Evolutionary conservation across 768 basidiomycete genomes (phyloP), one percentile per base, ranked within the genome.

Genomic region (Saitozyma sp.): DNA sequence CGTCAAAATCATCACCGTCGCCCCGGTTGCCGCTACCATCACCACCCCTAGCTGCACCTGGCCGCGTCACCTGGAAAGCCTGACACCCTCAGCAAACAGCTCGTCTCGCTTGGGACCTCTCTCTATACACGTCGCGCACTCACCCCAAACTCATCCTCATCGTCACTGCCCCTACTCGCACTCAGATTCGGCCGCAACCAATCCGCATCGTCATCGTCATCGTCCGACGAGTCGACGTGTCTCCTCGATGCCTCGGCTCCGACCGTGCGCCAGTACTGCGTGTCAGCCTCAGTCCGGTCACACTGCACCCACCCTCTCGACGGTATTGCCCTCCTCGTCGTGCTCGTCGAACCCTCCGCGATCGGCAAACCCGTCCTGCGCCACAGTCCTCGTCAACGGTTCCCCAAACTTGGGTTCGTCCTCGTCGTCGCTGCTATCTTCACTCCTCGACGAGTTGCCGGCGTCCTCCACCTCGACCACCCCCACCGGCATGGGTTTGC

Each of bases 181-280:
- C 38, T 39, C 16, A 49, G 37, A 55, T 45, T 58, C 6, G 74
- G 74, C 50, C 68, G 55, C 20, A 73, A 41, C 74, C 74, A 75
- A 53, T 73, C 74, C 13, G 67, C 74, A 63, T 75, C 74, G 29
- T 75, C 73, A 19, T 75, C 74, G 48, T 75, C 74, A 8, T 75
- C 74, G 41, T 68, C 68, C 5, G 65, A 68, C 20, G 71, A 75
- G 39, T 75, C 73, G 14, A 61, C 63, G 48, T 65, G 64, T 55
- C 73, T 59, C 51, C 72, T 56, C 7, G 43, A 42, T n/a, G 63
- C 54, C n/a, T 61, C 63, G 11, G 63, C 53, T 11, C 69, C 64
- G 6, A 62, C 61, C 10, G 61, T 64, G 17, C 64, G 56, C 74
- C 74, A 75, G 49, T 66, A 69, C 74, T 72, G 49, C 38, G 19